A percentile compares a stretch with the other conserved stretches of the same genome.
Conservation (phyloP, 83 land plant genomes). For the Thuja plicata region DNA sequence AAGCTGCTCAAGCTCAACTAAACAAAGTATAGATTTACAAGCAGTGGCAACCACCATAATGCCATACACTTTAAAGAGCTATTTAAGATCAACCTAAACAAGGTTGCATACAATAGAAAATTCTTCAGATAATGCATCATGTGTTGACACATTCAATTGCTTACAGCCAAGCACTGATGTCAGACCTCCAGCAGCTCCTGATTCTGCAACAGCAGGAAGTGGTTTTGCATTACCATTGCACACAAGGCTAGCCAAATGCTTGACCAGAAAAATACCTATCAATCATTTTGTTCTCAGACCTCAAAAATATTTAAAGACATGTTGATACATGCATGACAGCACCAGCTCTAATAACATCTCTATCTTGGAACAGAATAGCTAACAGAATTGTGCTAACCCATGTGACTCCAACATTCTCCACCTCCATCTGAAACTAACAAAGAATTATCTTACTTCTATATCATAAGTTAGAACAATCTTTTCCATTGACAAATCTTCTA, state of each 20-base stretch:
- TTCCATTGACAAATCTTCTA: background rate
- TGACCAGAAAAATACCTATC: slow-evolving; percentile 77
- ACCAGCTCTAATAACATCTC: too few species aligned
- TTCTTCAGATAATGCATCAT: slow-evolving; percentile 57
- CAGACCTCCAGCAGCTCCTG: slow-evolving; percentile 71
- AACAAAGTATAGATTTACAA: slow-evolving; percentile 65
- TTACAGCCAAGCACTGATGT: slow-evolving; percentile 53
- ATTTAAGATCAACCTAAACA: too few species aligned
- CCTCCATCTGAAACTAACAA: slow-evolving; percentile 43
- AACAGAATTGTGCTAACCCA: slow-evolving; percentile 74
- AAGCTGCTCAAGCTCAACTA: slow-evolving; percentile 60
- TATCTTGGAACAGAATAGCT: slow-evolving; percentile 70
- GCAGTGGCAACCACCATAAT: too few species aligned
- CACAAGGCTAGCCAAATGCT: slow-evolving; percentile 82
- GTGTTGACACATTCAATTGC: slow-evolving; percentile 60
- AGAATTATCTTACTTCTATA: background rate
- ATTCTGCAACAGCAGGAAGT: slow-evolving; percentile 66
- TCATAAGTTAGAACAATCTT: background rate
- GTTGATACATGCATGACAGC: slow-evolving; percentile 66
- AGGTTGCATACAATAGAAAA: slow-evolving; percentile 57
- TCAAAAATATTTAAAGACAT: slow-evolving; percentile 54
- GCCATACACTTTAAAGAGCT: too few species aligned
- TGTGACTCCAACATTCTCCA: slow-evolving; percentile 56
- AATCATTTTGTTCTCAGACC: slow-evolving; percentile 56
- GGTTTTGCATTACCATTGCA: slow-evolving; percentile 59